Base-by-base conservation (phyloP, 179 eudicot genomes). In the Beta corolliflora region DNA sequence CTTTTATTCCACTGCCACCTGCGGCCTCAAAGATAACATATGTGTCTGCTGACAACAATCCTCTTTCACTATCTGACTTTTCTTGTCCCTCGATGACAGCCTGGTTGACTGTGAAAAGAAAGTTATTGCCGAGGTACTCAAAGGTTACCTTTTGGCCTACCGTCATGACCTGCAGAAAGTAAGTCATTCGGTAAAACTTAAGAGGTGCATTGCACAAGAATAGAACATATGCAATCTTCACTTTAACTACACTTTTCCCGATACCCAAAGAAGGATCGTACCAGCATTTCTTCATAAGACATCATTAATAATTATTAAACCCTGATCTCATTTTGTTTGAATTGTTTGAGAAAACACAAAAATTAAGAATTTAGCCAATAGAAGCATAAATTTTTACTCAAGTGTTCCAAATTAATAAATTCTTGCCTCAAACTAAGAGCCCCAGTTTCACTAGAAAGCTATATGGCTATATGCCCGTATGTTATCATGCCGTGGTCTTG, bases 1-100 rank as follows among this genome's bases (percentile, higher is more conserved):
- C 98, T 94, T 93, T 95, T 84, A 96, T 92, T 83, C 98, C 98
- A 82, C 95, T 94, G 41, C 94, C 87, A 69, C 89, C 86, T 64
- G 94, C 71, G 78, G 97, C 93, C 90, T 94, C 97, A 86, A 88
- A 94, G 54, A 96, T 87, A 76, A 94, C 89, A 86, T 92, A 96
- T 59, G 99, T 93, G 54, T 93, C 98, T 54, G 75, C 76, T 66
- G 95, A 90, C 70, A 94, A 84, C 84, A 94, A 82, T 82, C 99
- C 99, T 87, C 99, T 89, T 78, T 92, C 97, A 76, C 88, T 79
- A 16, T 79, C 81, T 45, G 95, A 79, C 77, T 85, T 85, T 81
- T 88, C 97, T 74, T 83, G 88, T 80, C 91, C 97, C 86, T 92
- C 97, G 46, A 91, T 87, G 65, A 71, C 85, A 82, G 97, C 95